Percentiles rank a stretch among this genome's conserved stretches.
phyloP scores from a whole-genome alignment of 805 yeast species.

The Torulaspora microellipsoides region DNA sequence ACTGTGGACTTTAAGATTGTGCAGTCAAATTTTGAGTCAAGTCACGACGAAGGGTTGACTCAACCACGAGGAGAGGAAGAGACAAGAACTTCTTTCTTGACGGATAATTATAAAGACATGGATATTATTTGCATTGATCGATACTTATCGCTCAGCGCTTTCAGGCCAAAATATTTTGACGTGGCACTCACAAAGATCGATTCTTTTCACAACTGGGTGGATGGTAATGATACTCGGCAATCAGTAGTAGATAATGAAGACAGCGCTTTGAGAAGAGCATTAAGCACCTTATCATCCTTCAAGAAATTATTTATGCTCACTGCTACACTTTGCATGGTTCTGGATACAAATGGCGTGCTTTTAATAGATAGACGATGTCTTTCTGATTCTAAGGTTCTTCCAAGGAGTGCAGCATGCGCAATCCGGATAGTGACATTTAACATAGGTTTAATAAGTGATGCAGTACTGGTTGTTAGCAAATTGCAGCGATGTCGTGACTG shows the following conservation, averaged over 20 bases:
- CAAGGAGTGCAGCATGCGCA: conserved; percentile 7
- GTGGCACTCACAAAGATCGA: conserved; percentile 19
- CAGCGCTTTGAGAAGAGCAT: conserved; percentile 4
- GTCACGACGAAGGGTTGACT: conserved; percentile 2
- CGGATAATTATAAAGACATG: conserved; percentile 25
- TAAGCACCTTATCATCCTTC: conserved; percentile 18
- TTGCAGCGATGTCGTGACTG: conserved; percentile 6
- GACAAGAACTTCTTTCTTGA: conserved; percentile 21
- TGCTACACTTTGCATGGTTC: conserved; percentile 18
- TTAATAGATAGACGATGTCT: conserved; percentile 18
- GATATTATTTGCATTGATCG: conserved; percentile 24
- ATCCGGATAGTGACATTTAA: conserved; percentile 19
- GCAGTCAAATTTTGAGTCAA: conserved; percentile 8
- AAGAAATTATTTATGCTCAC: conserved; percentile 26
- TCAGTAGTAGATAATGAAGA: not conserved
- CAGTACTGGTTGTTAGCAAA: conserved; percentile 13
- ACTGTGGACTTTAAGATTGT: conserved; percentile 22
- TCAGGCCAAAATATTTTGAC: conserved; percentile 25
- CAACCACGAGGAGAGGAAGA: conserved; percentile 8
- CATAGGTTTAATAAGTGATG: conserved; percentile 26
- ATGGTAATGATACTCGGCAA: not conserved
- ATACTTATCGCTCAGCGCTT: conserved; percentile 16
- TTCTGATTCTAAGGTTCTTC: conserved; percentile 7
- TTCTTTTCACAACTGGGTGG: conserved; percentile 11
- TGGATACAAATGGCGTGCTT: conserved; percentile 25